phyloP scores from a whole-genome alignment of 306 rosid species.

The Cicer bijugum region DNA sequence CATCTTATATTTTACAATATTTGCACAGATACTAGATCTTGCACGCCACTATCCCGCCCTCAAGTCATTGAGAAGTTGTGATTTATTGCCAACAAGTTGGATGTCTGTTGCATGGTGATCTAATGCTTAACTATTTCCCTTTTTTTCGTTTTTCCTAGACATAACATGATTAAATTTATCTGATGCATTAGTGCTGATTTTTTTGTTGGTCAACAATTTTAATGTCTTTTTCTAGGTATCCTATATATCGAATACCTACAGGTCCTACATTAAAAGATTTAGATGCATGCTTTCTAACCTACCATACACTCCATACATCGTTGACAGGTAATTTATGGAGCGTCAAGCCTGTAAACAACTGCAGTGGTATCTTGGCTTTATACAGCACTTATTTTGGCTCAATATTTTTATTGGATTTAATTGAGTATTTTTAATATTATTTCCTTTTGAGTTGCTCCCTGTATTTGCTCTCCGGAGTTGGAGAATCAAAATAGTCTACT shows the following conservation, averaged over 20 bases:
- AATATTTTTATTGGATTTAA: neutral
- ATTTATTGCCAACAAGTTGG: constrained; percentile 79
- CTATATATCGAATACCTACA: constrained; percentile 84
- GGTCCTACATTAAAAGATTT: constrained; percentile 83
- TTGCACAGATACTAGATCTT: constrained; percentile 76
- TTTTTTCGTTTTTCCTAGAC: neutral
- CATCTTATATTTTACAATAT: constrained; percentile 43
- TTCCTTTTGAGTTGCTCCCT: constrained; percentile 1
- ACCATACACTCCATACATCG: constrained; percentile 73
- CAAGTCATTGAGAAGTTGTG: constrained; percentile 83
- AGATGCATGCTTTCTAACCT: constrained; percentile 83
- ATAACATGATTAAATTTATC: constrained; percentile 26
- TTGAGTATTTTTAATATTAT: constrained; percentile 14
- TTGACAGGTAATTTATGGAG: constrained; percentile 57
- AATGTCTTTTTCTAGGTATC: constrained; percentile 70
- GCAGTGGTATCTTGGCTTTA: constrained; percentile 12
- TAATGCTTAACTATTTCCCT: constrained; percentile 8
- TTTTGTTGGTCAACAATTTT: constrained; percentile 42
- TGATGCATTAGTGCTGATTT: constrained; percentile 31
- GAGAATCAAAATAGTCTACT: neutral
- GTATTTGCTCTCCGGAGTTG: constrained; percentile 13
- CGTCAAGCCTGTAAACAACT: constrained; percentile 29
- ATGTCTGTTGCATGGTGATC: constrained; percentile 85
- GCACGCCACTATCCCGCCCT: constrained; percentile 65
- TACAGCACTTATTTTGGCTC: constrained; percentile 19